A percentile compares a stretch with the other conserved stretches of the same genome.
Evolutionary conservation across 148 eudicot species (phyloP).

Genomic region (Dysphania ambrosioides): DNA sequence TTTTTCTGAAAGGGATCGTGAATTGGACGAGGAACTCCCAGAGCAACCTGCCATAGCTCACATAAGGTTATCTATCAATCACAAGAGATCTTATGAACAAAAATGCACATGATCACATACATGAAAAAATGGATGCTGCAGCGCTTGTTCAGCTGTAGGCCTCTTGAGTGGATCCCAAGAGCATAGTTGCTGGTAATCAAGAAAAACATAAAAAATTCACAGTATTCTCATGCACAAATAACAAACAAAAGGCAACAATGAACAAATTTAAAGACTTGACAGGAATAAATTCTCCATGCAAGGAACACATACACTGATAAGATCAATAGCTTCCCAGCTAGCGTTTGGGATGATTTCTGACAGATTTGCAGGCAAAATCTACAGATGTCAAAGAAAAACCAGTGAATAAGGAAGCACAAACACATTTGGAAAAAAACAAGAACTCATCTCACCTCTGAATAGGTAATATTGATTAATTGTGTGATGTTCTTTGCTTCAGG

Average conservation of each 20-base stretch:
- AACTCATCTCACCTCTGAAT: slow-evolving; percentile 54
- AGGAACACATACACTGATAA: slow-evolving; percentile 60
- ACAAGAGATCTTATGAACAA: slow-evolving; percentile 9
- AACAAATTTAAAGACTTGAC: background rate
- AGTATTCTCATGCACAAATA: background rate
- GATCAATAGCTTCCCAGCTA: slow-evolving; percentile 78
- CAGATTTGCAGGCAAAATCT: slow-evolving; percentile 68
- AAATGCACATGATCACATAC: slow-evolving; percentile 34
- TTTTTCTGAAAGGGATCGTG: slow-evolving; percentile 51
- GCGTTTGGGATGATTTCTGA: slow-evolving; percentile 70
- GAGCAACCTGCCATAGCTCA: slow-evolving; percentile 42
- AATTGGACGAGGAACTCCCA: slow-evolving; percentile 56
- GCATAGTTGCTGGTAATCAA: slow-evolving; percentile 54
- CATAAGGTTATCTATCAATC: slow-evolving; percentile 22
- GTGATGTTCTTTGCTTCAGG: slow-evolving; percentile 59
- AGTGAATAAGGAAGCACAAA: background rate
- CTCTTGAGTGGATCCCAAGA: slow-evolving; percentile 88
- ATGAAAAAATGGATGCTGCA: slow-evolving; percentile 84
- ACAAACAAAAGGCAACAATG: slow-evolving; percentile 8
- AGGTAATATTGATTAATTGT: slow-evolving; percentile 48
- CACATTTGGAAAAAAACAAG: background rate
- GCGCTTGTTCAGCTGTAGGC: slow-evolving; percentile 83
- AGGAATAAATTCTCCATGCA: background rate
- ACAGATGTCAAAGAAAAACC: slow-evolving; percentile 18
- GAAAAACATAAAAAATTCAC: slow-evolving; percentile 12